Evolutionary conservation across 306 rosid species (phyloP).

Genomic region (Prinsepia uniflora): DNA sequence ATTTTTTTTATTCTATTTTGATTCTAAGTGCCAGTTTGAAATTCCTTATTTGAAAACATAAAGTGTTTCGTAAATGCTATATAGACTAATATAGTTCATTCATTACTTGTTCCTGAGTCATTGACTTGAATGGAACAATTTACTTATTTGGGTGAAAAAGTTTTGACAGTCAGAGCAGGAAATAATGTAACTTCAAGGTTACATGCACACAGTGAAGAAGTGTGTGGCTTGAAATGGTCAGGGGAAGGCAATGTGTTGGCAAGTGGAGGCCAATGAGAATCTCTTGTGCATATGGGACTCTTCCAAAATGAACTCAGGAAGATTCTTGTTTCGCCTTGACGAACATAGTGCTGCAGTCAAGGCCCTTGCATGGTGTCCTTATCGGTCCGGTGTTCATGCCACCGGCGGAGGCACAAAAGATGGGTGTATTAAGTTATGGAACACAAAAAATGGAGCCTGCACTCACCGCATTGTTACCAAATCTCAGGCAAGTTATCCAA

Average conservation of each 20-base stretch:
- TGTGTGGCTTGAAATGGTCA: conserved; percentile 81
- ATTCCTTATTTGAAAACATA: no score
- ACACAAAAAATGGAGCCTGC: conserved; percentile 51
- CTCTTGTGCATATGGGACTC: conserved; percentile 66
- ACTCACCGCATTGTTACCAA: conserved; percentile 49
- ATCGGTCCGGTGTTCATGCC: conserved; percentile 57
- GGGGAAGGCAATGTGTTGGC: conserved; percentile 60
- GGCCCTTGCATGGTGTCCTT: conserved; percentile 86
- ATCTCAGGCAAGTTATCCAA: conserved; percentile 55
- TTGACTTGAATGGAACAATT: conserved; percentile 1
- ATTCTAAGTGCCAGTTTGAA: no score
- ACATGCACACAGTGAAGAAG: conserved; percentile 49
- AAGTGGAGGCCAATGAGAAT: conserved; percentile 80
- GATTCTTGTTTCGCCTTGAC: conserved; percentile 53
- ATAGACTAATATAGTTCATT: no score
- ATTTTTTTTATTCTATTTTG: background rate
- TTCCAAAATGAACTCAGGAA: conserved; percentile 56
- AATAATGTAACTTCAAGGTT: conserved; percentile 37
- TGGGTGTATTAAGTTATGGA: conserved; percentile 71
- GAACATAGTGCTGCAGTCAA: conserved; percentile 70
- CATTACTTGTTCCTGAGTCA: background rate
- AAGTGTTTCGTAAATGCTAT: no score
- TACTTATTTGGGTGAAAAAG: background rate
- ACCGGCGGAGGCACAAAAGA: conserved; percentile 81
- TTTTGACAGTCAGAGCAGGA: conserved; percentile 51